A percentile compares a stretch with the other conserved stretches of the same genome.
These are phyloP conservation scores for Sphagnum fallax DNA, from an alignment of 228 moss, liverwort and hornwort species.

Conservation along the genomic window DNA sequence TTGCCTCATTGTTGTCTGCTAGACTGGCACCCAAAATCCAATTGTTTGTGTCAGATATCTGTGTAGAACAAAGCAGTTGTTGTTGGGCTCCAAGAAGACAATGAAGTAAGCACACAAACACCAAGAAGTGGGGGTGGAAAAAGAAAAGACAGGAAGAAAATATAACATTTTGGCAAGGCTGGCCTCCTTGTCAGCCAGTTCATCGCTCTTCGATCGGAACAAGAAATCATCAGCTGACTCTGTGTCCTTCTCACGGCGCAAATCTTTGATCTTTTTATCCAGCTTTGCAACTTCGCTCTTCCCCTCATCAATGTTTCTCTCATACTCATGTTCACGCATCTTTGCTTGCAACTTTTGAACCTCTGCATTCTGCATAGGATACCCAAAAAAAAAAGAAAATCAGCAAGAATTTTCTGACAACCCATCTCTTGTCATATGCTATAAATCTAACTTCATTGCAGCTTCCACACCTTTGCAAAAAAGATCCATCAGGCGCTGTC, in stretches of 20 bases:
- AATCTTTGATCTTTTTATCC: conserved; percentile 55
- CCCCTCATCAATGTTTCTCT: conserved; percentile 42
- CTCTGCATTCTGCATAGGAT: conserved; percentile 34
- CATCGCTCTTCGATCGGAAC: conserved; percentile 68
- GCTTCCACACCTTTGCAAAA: too few relatives aligned
- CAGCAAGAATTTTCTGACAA: too few relatives aligned
- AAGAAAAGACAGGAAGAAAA: neutral
- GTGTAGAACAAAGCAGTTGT: too few relatives aligned
- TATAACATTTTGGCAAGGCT: conserved; percentile 54
- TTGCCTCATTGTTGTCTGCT: conserved; percentile 44
- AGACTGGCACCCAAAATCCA: conserved; percentile 31
- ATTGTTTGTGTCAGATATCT: neutral
- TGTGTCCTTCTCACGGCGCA: conserved; percentile 91
- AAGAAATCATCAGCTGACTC: conserved; percentile 74
- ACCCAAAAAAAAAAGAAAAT: neutral
- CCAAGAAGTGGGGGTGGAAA: neutral
- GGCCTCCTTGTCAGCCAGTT: conserved; percentile 66
- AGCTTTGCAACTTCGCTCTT: conserved; percentile 42
- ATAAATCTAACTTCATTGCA: too few relatives aligned
- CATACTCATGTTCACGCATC: conserved; percentile 33
- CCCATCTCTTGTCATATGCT: too few relatives aligned
- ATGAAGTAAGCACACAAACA: neutral
- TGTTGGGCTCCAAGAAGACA: neutral
- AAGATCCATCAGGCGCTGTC: too few relatives aligned
- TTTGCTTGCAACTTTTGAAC: conserved; percentile 20